phyloP scores from a whole-genome alignment of 371 early-diverging fungal species.

The Mortierella sp. region DNA sequence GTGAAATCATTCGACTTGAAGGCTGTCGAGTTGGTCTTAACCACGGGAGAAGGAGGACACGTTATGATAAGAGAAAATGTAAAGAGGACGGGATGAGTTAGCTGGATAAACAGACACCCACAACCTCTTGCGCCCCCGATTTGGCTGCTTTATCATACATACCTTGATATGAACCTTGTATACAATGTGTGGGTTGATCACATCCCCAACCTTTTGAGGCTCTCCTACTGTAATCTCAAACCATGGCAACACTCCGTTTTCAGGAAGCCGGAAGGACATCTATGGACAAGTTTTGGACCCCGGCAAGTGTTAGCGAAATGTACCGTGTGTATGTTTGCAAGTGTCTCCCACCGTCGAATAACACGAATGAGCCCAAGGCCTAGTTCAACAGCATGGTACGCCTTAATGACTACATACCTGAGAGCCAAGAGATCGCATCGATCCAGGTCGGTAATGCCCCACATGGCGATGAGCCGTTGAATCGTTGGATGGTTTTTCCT shows the following conservation, averaged over 20 bases:
- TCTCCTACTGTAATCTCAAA: constrained; percentile 86
- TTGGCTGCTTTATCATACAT: constrained; percentile 25
- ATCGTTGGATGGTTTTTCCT: background rate
- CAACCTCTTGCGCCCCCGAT: too few relatives aligned
- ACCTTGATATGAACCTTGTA: constrained; percentile 91
- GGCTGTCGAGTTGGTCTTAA: constrained; percentile 83
- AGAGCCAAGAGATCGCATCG: constrained; percentile 40
- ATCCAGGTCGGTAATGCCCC: constrained; percentile 39
- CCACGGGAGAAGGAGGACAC: too few relatives aligned
- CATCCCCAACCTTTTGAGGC: constrained; percentile 91
- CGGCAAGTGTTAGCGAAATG: too few relatives aligned
- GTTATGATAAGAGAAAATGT: too few relatives aligned
- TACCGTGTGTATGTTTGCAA: too few relatives aligned
- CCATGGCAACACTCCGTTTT: constrained; percentile 69
- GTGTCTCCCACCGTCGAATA: too few relatives aligned
- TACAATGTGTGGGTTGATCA: constrained; percentile 85
- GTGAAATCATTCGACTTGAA: constrained; percentile 80
- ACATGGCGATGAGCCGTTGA: background rate
- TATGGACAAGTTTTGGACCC: constrained; percentile 9
- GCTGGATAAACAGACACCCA: too few relatives aligned
- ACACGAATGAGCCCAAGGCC: too few relatives aligned
- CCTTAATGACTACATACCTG: constrained; percentile 17
- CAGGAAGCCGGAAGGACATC: constrained; percentile 59
- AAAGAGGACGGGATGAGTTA: too few relatives aligned
- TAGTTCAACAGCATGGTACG: too few relatives aligned